Evolutionary conservation across 495 filamentous ascomycete genomes (phyloP), one percentile per base, ranked within the genome.

Genomic region (Podospora fimiseda): DNA sequence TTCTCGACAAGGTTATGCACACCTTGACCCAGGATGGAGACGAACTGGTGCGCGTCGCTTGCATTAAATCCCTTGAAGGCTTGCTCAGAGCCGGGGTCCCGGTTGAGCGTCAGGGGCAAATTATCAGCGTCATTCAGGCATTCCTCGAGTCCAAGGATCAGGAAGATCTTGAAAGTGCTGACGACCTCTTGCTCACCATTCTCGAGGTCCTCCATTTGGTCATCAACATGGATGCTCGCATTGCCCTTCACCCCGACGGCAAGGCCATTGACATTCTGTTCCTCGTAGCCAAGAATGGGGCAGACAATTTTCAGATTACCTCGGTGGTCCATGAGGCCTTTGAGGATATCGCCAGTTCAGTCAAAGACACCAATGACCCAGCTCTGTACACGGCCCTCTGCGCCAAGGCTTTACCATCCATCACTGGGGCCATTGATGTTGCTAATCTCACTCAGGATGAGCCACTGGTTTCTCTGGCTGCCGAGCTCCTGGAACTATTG

Each of bases 31-130:
- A 74, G 19, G 92, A 96, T 48, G 69, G 82, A 5, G 83, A 88
- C 3, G 90, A 95, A 62, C 77, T 98, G 27, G 90, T 97, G 22
- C 87, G 90, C 66, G 94, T 95, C 21, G 82, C 93, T 11, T 91
- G 88, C 64, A 87, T 97, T 52, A 92, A 90, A 54, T 85, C 89
- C 1, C 67, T 96, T 38, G 90, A 96, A 65, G 86, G 88, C 62
- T 87, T 92, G 48, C 74, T 95, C 21, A 79, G 76, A 36, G 75
- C 83, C 6, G 67, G 63, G 9, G 48, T 58, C 20, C 70, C 80
- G 21, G 76, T 78, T 2, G 71, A 74, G 56, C 75, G 88, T 47
- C 93, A 98, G 65, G 58, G 75, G 0, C 72, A 83, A 8, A 87
- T 96, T 37, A 81, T 96, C 39, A 70, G 78, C 2, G 82, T 88